A percentile compares a stretch with the other conserved stretches of the same genome.
phyloP scores from a whole-genome alignment of 306 rosid genomes.

The Acmispon strigosus region DNA sequence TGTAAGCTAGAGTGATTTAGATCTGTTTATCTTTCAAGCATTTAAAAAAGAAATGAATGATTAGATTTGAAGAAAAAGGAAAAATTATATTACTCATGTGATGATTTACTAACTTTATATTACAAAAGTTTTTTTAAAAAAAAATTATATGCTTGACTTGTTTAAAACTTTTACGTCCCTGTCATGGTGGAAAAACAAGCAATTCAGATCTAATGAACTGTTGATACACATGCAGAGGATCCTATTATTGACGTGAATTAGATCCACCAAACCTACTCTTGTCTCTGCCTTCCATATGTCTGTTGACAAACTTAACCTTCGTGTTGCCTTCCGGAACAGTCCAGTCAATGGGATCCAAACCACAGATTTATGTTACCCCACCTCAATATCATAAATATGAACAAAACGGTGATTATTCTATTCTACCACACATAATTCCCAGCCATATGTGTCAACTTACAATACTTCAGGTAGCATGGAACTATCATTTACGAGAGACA shows the following conservation, averaged over 20 bases:
- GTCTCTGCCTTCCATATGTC: constrained; percentile 22
- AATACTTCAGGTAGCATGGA: background rate
- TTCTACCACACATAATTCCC: background rate
- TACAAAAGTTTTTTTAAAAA: too few species aligned
- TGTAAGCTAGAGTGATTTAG: too few species aligned
- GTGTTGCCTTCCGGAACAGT: background rate
- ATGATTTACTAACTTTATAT: too few species aligned
- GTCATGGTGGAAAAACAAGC: background rate
- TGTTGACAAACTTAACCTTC: constrained; percentile 19
- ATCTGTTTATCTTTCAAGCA: too few species aligned
- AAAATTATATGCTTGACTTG: background rate
- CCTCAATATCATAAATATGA: background rate
- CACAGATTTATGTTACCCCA: constrained; percentile 19
- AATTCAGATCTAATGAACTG: background rate
- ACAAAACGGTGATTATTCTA: background rate
- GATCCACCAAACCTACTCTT: constrained; percentile 37
- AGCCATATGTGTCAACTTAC: background rate
- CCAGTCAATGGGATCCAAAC: constrained; percentile 15
- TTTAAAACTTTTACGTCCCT: background rate
- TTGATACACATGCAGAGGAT: constrained; percentile 19
- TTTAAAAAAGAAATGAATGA: too few species aligned
- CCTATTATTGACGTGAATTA: background rate
- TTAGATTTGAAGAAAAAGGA: too few species aligned
- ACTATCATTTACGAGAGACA: too few species aligned
- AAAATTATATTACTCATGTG: too few species aligned